Percentiles rank a stretch among this genome's conserved stretches.
Conservation (phyloP, 306 rosid species). For the Sicyos baderoa region DNA sequence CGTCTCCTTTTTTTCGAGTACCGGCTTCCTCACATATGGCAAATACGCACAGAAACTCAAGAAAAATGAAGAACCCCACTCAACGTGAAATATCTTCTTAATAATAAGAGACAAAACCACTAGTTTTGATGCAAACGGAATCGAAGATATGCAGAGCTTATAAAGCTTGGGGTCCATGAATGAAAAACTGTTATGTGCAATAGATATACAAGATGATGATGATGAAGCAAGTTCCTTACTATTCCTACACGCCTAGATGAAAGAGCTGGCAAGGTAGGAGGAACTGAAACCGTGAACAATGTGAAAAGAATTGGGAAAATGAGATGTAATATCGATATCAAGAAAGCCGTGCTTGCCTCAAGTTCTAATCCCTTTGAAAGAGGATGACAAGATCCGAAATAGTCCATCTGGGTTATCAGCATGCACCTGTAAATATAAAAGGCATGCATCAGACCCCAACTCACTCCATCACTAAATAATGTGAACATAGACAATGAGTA, state of each 20-base stretch:
- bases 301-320: background rate
- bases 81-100: background rate
- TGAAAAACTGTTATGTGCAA: slow-evolving; percentile 8
- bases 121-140: background rate
- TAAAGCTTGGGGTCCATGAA: background rate
- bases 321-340: background rate
- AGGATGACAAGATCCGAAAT: slow-evolving; percentile 73
- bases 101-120: background rate
- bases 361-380: slow-evolving; percentile 48
- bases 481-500: background rate
- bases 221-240: slow-evolving; percentile 1
- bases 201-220: background rate
- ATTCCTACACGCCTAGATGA: background rate
- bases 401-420: slow-evolving; percentile 95
- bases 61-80: background rate
- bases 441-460: background rate
- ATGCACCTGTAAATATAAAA: slow-evolving; percentile 53
- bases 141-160: background rate
- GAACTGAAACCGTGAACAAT: background rate
- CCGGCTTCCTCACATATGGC: no score
- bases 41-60: background rate
- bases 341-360: background rate
- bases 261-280: background rate
- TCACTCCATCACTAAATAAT: background rate
- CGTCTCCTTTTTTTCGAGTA: no score